Base-by-base conservation (phyloP, 768 basidiomycete genomes). In the Trametes gibbosa region DNA sequence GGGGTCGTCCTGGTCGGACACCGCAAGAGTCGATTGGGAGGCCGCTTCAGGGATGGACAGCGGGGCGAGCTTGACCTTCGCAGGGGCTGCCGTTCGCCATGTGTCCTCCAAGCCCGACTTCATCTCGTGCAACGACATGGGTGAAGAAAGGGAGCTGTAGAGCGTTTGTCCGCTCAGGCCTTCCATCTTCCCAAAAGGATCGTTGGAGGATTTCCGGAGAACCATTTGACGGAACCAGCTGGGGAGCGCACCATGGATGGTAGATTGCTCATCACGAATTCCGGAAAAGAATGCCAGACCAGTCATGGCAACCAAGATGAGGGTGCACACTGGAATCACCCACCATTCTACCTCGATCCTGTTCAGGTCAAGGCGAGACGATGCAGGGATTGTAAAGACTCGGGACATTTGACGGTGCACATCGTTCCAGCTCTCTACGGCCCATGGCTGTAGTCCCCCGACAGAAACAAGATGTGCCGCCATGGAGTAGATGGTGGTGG, bases 21-120 rank as follows among this genome's bases (percentile, higher is more conserved):
- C 24, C 34, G 47, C 24, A 56, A 62, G 13, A 16, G 51, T 53
- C 9, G 67, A 46, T 12, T 62, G 54, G 0, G 65, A 52, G 13
- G 59, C 50, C 9, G 41, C 27, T 6, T 51, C 53, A 0, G 52
- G 59, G 19, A 66, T 61, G 14, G 53, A 42, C 7, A 65, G 53
- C 3, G 50, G 57, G 14, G 65, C 53, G 14, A 56, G 58, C 43
- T 58, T 63, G 48, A 57, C 48, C 46, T 56, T 61, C 24, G 50
- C 35, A 2, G 56, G 56, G 2, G 50, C 43, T 2, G 48, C 21
- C 13, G 61, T 45, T 16, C 48, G 42, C 39, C 57, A 47, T 8
- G 61, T 52, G 40, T 66, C 65, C 25, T 68, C 63, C 64, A 64
- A 66, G 19, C 54, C 61, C 17, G 66, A 64, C 53, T 65, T 62